Base-by-base conservation (phyloP, 73 alveolate species). In the Stentor roeselii region DNA sequence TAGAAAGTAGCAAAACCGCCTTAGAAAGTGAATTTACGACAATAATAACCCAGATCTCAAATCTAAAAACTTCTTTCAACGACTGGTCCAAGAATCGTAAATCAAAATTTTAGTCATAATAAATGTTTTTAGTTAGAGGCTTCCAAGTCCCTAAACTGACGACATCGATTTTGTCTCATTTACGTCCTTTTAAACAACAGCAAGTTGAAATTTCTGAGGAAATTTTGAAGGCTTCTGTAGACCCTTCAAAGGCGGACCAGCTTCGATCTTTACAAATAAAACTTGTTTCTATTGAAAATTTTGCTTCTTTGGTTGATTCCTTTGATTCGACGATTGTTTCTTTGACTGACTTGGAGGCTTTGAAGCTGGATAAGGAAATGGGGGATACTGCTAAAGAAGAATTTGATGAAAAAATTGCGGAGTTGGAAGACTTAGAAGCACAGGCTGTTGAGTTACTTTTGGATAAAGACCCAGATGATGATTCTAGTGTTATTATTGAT, bases 401-500 rank as follows among this genome's bases (percentile, higher is more conserved):
- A 58, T 21, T 58, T 1, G 27, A 58, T 58, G 74, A 58, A 58
- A 58, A 58, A 58, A 31, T 0, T 21, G 15, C 74, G 38, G 36
- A 77, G 59, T 37, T 82, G 74, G 85, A 37, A 80, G 60, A 60
- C 15, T 67, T 77, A 34, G 83, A 82, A 60, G 92, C 83, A 41
- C 89, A 78, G 27, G 87, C 89, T 2, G 39, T 86, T 21, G 60
- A 50, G 30, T 39, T 50, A 39, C 60, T 86, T 0, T 40, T 86
- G 0, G 86, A 76, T 34, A 31, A 86, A 82, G 92, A 83, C 38
- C 84, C 83, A 41, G 92, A 86, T 61, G 95, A 92, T 37, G 83
- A 82, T 3, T 84, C 82, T 39, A 87, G 88, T 84, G 75, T 89
- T 36, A 85, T 87, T n/a, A 75, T 94, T 3, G 98, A 94, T 82